Base-by-base conservation (phyloP, 345 rosid genomes). In the Melastoma malabathricum region DNA sequence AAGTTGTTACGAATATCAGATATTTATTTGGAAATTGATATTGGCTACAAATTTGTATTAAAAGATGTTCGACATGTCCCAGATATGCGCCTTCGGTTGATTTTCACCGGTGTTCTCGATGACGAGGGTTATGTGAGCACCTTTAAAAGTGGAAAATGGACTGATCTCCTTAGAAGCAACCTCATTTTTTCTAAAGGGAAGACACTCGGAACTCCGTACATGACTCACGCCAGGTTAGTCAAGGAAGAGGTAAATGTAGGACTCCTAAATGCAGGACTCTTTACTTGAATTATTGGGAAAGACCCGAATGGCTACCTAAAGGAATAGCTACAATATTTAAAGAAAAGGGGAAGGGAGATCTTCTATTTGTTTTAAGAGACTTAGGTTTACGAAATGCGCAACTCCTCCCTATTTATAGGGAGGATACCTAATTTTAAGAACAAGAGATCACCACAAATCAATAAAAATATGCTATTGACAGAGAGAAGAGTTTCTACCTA, bases 21-120 rank as follows among this genome's bases (percentile, higher is more conserved):
- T 54, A 14, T 53, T 18, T 44, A 8, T n/a, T 46, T 60, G 14
- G 23, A 52, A 46, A 51, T 22, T 22, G 18, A 46, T 0, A 8
- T 39, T 0, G 22, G 25, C 1, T 53, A 15, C 41, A 53, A 17
- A 47, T 9, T 47, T 0, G 3, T 53, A 0, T 20, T 52, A 2
- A 41, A 16, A 18, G 13, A 39, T 20, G 56, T 59, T 4, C 6
- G 55, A 51, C 56, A 43, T 49, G 43, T 59, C n/a, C 18, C 43
- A 0, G 8, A 52, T 10, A 46, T 60, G 3, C 0, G 15, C 16
- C 15, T 47, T 0, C 29, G 46, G 9, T 9, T 61, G 14, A 61
- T 61, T 5, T 45, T 34, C 3, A 20, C 14, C 1, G 17, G 4
- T 16, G n/a, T 8, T 15, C 47, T 44, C 14, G 14, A 54, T 15